Conservation (phyloP, 768 basidiomycete species). For the Rhodotorula babjevae region DNA sequence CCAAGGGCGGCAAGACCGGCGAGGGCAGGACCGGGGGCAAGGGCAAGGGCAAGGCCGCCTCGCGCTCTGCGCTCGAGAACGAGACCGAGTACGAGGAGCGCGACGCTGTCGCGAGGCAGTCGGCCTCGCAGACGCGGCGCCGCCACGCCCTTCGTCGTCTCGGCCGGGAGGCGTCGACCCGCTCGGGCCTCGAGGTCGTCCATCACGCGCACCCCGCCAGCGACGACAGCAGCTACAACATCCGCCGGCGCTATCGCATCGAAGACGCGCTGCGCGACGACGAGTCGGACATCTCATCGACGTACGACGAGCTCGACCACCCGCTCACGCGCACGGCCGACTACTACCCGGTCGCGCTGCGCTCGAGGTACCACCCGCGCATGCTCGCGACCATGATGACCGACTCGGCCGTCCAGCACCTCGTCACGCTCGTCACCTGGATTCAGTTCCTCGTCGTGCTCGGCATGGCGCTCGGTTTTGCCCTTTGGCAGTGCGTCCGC, state of each 20-base stretch:
- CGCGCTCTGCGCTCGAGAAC: neutral
- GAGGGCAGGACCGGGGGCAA: neutral
- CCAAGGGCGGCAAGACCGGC: neutral
- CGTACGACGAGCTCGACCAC: conserved; percentile 19
- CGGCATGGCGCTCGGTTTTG: conserved; percentile 19
- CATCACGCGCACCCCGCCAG: neutral
- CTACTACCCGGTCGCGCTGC: conserved; percentile 29
- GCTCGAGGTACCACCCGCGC: conserved; percentile 30
- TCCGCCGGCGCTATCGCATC: too few relatives aligned
- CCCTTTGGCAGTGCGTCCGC: conserved; percentile 31
- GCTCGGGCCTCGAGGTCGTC: neutral
- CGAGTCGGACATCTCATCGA: conserved; percentile 8
- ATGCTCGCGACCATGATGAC: conserved; percentile 25
- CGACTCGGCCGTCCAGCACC: conserved; percentile 20
- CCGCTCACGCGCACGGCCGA: conserved; percentile 1
- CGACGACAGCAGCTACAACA: neutral
- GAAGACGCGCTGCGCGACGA: neutral
- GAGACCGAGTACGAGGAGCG: neutral
- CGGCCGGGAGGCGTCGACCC: conserved; percentile 8
- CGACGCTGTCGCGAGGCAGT: neutral
- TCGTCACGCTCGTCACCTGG: conserved; percentile 22
- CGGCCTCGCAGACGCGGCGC: neutral
- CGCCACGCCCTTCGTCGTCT: conserved; percentile 7
- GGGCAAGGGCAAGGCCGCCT: neutral
- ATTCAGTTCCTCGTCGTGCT: conserved; percentile 27